These are phyloP conservation scores for Wallacemonas sp. DNA, from an alignment of 208 protist genomes.

Conservation along the genomic window DNA sequence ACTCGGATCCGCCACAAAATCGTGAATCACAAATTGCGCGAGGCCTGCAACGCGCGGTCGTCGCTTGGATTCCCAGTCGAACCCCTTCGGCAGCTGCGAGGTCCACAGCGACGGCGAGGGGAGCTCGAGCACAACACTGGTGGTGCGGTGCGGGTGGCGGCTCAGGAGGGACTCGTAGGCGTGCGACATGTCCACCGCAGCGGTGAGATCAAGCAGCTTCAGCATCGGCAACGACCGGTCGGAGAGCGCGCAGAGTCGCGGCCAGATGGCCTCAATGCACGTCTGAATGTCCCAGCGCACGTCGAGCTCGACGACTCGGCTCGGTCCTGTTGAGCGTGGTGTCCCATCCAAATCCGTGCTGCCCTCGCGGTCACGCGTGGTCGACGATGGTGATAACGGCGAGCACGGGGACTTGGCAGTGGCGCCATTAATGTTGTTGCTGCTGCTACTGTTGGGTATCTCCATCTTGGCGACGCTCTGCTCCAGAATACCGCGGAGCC, in stretches of 20 bases:
- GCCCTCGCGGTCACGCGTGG: no score
- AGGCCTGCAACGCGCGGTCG: background rate
- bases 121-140: conserved; percentile 37
- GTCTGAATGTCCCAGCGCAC: conserved; percentile 25
- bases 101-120: conserved; percentile 7
- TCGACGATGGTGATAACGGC: no score
- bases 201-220: conserved; percentile 29
- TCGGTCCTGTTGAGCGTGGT: background rate
- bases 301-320: conserved; percentile 46
- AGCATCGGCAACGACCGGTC: conserved; percentile 41
- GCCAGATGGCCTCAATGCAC: conserved; percentile 44
- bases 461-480: conserved; percentile 39
- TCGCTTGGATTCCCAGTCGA: background rate
- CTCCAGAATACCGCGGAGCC: conserved; percentile 49
- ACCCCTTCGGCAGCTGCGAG: conserved; percentile 11
- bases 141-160: conserved; percentile 31
- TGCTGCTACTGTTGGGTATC: conserved; percentile 11
- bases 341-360: background rate
- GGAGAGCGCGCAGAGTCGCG: conserved; percentile 31
- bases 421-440: no score
- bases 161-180: conserved; percentile 53
- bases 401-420: no score
- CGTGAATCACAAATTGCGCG: conserved; percentile 43
- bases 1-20: conserved; percentile 50
- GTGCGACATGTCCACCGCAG: conserved; percentile 32